Evolutionary conservation across 306 rosid species (phyloP).

Genomic region (Rosa chinensis): DNA sequence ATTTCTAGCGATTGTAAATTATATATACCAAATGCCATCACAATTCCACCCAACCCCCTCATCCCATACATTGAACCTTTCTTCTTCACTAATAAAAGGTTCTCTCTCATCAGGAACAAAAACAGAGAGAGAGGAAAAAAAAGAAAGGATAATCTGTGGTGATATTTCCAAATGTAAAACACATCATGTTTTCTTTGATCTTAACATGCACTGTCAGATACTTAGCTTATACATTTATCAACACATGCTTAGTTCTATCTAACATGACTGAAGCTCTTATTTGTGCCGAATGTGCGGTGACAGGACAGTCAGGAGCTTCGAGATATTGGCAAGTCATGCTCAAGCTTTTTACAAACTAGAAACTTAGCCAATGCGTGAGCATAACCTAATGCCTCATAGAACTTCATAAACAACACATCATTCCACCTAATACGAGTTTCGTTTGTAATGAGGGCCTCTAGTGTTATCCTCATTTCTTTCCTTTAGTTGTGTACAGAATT

Average conservation of each 20-base stretch:
- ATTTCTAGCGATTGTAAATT: background rate
- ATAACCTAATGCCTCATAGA: background rate
- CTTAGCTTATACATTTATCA: background rate
- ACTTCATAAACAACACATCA: background rate
- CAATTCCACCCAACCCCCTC: background rate
- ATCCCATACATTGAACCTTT: background rate
- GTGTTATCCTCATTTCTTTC: background rate
- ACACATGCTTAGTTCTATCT: background rate
- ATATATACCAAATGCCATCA: background rate
- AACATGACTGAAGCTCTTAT: background rate
- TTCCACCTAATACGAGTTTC: background rate
- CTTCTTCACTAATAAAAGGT: background rate
- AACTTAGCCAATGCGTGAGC: background rate
- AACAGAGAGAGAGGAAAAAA: too few species aligned
- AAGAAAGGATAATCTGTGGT: background rate
- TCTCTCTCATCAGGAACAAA: background rate
- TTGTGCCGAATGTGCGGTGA: background rate
- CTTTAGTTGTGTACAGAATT: background rate
- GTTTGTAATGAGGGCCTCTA: background rate
- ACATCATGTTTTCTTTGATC: background rate
- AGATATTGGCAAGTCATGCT: background rate
- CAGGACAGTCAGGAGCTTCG: background rate
- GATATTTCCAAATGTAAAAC: background rate
- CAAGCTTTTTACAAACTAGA: background rate
- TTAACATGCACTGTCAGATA: background rate